phyloP scores from a whole-genome alignment of 441 rosid genomes.

The Populus tomentosa region DNA sequence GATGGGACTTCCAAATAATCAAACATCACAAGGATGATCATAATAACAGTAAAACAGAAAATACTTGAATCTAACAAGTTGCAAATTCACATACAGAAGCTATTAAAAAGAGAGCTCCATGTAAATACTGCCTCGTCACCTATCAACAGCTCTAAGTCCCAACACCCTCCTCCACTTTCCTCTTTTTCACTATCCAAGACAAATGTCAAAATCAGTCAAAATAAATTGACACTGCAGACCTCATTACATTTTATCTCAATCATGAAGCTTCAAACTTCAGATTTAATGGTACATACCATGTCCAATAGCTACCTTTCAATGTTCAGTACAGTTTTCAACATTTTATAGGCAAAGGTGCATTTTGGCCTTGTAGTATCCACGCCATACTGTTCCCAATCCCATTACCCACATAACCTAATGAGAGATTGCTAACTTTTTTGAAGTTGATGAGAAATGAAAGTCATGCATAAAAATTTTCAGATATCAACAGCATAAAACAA shows the following conservation, averaged over 20 bases:
- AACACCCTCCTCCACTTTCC: neutral
- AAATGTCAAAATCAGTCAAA: conserved; percentile 1
- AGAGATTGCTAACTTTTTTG: neutral
- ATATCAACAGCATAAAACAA: conserved; percentile 1
- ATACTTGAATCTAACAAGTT: too few relatives aligned
- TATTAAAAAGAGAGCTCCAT: too few relatives aligned
- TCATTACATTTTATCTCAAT: neutral
- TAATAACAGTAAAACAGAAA: too few relatives aligned
- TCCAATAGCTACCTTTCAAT: neutral
- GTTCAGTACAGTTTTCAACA: neutral
- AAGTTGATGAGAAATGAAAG: neutral
- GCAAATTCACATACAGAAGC: too few relatives aligned
- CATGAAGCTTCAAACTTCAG: neutral
- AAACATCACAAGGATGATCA: too few relatives aligned
- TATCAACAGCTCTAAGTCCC: neutral
- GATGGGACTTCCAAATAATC: too few relatives aligned
- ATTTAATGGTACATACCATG: neutral
- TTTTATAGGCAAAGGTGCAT: neutral
- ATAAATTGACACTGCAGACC: neutral
- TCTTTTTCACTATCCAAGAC: neutral
- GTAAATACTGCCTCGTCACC: too few relatives aligned
- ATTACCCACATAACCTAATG: neutral
- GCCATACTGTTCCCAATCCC: neutral
- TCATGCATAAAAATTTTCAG: neutral
- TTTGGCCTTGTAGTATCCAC: neutral